Evolutionary conservation across 164 flowering plant species (phyloP).

Genomic region (Chimonanthus praecox): DNA sequence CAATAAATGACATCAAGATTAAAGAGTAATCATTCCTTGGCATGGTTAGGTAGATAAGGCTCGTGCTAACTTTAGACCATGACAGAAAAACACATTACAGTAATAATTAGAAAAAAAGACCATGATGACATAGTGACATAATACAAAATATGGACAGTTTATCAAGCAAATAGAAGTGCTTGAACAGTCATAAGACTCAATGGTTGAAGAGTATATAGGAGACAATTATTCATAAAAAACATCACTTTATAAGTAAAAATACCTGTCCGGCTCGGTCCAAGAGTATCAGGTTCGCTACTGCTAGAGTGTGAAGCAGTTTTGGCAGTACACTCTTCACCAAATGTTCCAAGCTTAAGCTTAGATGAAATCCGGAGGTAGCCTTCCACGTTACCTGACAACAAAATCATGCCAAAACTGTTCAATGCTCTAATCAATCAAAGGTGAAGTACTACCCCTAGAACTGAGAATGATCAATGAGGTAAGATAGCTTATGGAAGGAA

Average conservation of each 20-base stretch:
- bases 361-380: conserved; percentile 59
- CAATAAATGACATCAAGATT: too few species aligned
- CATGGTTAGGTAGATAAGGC: too few species aligned
- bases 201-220: neutral
- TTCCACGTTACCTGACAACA: conserved; percentile 63
- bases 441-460: neutral
- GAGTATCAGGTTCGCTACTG: conserved; percentile 35
- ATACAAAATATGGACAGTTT: neutral
- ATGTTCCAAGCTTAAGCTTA: conserved; percentile 72
- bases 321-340: conserved; percentile 46
- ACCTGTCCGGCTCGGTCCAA: conserved; percentile 68
- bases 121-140: neutral
- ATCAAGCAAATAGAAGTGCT: neutral
- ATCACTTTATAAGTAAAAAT: neutral
- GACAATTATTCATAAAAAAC: neutral
- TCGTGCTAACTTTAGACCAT: too few species aligned
- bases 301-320: conserved; percentile 25
- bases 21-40: too few species aligned
- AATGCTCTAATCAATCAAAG: neutral
- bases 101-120: neutral
- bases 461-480: neutral
- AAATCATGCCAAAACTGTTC: conserved; percentile 9
- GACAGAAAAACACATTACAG: too few species aligned
- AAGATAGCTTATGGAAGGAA: neutral
- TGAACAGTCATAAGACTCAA: neutral